Evolutionary conservation across 345 rosid genomes (phyloP).

Genomic region (Euclidium syriacum): DNA sequence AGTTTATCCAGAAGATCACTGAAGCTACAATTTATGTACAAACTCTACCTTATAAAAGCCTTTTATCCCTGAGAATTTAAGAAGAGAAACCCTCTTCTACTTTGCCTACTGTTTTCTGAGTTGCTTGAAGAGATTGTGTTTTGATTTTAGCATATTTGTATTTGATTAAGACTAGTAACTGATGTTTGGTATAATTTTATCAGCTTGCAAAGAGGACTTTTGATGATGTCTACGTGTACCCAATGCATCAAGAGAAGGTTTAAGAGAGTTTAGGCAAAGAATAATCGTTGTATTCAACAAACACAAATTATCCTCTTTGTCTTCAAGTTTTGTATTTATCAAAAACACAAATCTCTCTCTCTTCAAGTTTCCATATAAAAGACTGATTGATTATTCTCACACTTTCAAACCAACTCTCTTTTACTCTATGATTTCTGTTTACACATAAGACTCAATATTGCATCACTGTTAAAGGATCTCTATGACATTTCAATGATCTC

Average conservation of each 20-base stretch:
- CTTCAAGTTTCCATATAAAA: constrained; percentile 9
- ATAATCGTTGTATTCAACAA: constrained; percentile 20
- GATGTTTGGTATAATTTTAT: constrained; percentile 28
- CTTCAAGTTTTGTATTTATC: constrained; percentile 13
- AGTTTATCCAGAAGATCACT: constrained; percentile 49
- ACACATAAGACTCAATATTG: neutral
- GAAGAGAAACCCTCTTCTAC: constrained; percentile 8
- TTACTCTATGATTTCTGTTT: neutral
- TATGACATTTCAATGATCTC: neutral
- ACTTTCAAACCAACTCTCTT: constrained; percentile 2
- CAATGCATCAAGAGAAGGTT: constrained; percentile 7
- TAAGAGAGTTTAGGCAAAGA: constrained; percentile 17
- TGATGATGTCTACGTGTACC: constrained; percentile 31
- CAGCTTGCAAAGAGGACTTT: constrained; percentile 46
- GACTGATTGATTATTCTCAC: neutral
- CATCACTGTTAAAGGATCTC: neutral
- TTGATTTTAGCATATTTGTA: constrained; percentile 16
- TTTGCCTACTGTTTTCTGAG: neutral
- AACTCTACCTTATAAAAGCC: constrained; percentile 23
- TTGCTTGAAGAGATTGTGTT: constrained; percentile 18
- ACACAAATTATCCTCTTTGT: constrained; percentile 13
- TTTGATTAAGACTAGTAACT: constrained; percentile 10
- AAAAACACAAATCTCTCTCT: constrained; percentile 20
- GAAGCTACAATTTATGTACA: constrained; percentile 44
- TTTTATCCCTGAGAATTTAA: neutral